Percentiles rank a stretch among this genome's conserved stretches.
These are phyloP conservation scores for Coemansia sp. DNA, from an alignment of 192 early-diverging fungal species.

Conservation along the genomic window DNA sequence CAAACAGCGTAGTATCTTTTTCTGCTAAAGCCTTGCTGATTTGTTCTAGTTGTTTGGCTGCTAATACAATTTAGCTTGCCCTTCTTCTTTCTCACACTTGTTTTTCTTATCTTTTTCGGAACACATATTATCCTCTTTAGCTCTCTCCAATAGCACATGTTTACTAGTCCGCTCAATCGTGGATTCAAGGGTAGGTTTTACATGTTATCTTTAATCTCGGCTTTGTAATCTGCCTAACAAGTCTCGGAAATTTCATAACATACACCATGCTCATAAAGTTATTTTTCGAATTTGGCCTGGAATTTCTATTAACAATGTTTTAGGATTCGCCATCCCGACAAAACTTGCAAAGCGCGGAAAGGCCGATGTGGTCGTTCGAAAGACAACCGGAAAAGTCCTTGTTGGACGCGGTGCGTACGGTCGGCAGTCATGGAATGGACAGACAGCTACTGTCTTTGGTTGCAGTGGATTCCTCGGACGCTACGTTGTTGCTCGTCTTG, in stretches of 20 bases:
- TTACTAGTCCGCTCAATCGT: slow-evolving; percentile 31
- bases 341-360: slow-evolving; percentile 51
- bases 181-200: slow-evolving; percentile 25
- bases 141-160: slow-evolving; percentile 7
- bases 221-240: no score
- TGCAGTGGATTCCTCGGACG: slow-evolving; percentile 95
- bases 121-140: background rate
- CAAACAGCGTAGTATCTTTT: no score
- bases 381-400: slow-evolving; percentile 45
- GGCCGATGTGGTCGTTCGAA: slow-evolving; percentile 47
- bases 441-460: slow-evolving; percentile 92
- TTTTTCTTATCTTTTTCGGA: no score
- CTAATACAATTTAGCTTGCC: no score
- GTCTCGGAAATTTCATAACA: no score
- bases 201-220: no score
- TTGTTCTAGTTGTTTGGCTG: no score
- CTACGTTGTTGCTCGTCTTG: slow-evolving; percentile 89
- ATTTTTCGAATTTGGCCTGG: background rate
- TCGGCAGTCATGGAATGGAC: slow-evolving; percentile 80
- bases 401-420: slow-evolving; percentile 68
- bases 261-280: background rate
- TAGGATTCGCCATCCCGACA: slow-evolving; percentile 27
- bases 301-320: background rate
- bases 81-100: no score
- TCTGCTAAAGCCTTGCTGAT: no score